A percentile compares a stretch with the other conserved stretches of the same genome.
Conservation (phyloP, 2,329 filamentous ascomycete genomes). For the Penicillium sp. region DNA sequence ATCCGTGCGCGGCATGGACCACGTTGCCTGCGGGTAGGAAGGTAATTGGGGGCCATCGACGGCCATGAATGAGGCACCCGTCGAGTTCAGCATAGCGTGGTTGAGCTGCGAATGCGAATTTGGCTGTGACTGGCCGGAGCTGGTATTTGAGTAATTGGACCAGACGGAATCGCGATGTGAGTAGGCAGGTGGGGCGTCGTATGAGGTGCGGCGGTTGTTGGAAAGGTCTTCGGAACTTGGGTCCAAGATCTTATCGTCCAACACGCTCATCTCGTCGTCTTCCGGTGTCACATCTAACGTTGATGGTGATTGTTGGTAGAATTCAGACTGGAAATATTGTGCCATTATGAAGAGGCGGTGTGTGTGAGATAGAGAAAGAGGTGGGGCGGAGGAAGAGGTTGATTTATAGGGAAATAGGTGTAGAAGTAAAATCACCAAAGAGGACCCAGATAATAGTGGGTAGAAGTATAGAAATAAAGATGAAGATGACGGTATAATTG, state of each 20-base stretch:
- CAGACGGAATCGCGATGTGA: constrained; percentile 53
- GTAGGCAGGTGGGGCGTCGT: constrained; percentile 51
- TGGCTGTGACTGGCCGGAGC: constrained; percentile 44
- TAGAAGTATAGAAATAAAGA: not conserved
- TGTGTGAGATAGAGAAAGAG: constrained; percentile 7
- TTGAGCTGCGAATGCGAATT: constrained; percentile 43
- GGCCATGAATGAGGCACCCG: constrained; percentile 63
- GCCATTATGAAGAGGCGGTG: constrained; percentile 38
- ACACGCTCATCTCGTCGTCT: constrained; percentile 54
- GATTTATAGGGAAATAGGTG: constrained; percentile 3
- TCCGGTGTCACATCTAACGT: constrained; percentile 42
- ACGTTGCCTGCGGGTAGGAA: constrained; percentile 48
- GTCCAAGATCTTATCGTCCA: constrained; percentile 53
- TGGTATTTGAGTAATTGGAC: constrained; percentile 46
- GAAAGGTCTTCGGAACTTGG: constrained; percentile 50
- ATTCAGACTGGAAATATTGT: constrained; percentile 46
- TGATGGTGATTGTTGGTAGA: constrained; percentile 45
- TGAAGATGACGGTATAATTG: constrained; percentile 4
- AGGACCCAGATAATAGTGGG: not conserved
- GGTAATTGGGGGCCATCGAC: constrained; percentile 49
- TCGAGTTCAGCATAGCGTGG: constrained; percentile 51
- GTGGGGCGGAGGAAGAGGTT: constrained; percentile 8
- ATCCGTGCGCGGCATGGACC: constrained; percentile 60
- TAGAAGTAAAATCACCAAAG: constrained; percentile 8
- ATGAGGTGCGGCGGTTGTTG: constrained; percentile 46